These are phyloP conservation scores for Biscogniauxia marginata DNA, from an alignment of 2,329 filamentous ascomycete genomes.

Conservation along the genomic window DNA sequence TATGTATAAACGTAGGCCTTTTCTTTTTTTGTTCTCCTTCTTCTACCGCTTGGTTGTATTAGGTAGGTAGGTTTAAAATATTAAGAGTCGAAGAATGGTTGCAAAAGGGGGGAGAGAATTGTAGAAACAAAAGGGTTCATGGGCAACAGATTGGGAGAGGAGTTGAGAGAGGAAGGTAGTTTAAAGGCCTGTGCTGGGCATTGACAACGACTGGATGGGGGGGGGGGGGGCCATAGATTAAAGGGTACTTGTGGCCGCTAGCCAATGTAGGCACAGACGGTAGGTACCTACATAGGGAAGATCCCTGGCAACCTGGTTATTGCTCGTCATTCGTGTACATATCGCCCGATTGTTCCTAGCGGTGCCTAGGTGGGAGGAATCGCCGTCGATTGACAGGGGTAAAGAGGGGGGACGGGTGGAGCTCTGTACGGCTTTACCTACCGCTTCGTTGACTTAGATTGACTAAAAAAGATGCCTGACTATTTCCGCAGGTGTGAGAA, in stretches of 20 bases:
- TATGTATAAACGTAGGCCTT: background rate
- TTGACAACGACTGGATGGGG: background rate
- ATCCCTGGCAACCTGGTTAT: background rate
- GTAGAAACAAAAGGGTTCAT: background rate
- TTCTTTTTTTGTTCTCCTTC: background rate
- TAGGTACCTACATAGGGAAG: background rate
- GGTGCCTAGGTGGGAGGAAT: background rate
- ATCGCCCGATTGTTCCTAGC: background rate
- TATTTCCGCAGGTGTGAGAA: too few relatives aligned
- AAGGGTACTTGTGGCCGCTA: background rate
- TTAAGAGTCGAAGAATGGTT: background rate
- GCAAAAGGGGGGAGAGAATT: background rate
- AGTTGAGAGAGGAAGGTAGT: constrained; percentile 3
- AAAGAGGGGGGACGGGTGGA: background rate
- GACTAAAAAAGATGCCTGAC: too few relatives aligned
- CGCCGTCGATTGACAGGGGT: constrained; percentile 1
- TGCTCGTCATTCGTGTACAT: background rate
- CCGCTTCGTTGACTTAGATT: background rate
- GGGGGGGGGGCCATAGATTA: background rate
- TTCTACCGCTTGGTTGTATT: background rate
- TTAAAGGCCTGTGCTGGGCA: background rate
- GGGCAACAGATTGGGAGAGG: background rate
- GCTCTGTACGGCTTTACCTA: background rate
- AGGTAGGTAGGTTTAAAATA: background rate
- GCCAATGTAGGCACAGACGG: background rate